Evolutionary conservation across 2,329 filamentous ascomycete genomes (phyloP).

Genomic region (Talaromyces amestolkiae): DNA sequence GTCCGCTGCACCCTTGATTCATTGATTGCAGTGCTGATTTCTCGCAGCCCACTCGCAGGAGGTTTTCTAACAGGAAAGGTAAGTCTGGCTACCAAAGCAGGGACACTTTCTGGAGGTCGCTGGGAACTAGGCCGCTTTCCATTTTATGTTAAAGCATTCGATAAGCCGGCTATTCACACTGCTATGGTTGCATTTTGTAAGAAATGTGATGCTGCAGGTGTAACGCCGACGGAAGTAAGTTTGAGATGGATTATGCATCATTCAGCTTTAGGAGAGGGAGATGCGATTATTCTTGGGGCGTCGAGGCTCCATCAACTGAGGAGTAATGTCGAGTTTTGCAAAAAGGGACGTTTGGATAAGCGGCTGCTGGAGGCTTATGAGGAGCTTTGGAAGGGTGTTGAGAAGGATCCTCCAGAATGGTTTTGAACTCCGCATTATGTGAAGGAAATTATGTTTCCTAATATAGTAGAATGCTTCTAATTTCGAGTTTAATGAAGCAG

Average conservation of each 20-base stretch:
- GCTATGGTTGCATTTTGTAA: slow-evolving; percentile 5
- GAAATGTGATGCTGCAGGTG: slow-evolving; percentile 4
- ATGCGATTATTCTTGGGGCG: slow-evolving; percentile 2
- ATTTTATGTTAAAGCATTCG: slow-evolving; percentile 3
- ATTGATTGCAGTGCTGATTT: neutral
- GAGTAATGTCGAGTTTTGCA: slow-evolving; percentile 2
- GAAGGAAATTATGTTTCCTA: neutral
- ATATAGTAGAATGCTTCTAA: neutral
- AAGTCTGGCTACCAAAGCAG: neutral
- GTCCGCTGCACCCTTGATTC: neutral
- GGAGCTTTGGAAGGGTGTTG: slow-evolving; percentile 2
- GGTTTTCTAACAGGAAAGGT: slow-evolving; percentile 1
- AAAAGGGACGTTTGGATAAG: neutral
- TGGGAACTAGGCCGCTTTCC: slow-evolving; percentile 1
- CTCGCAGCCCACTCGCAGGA: slow-evolving; percentile 2
- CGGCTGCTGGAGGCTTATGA: neutral
- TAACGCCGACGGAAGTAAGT: neutral
- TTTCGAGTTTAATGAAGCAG: too few relatives aligned
- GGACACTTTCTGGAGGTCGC: neutral
- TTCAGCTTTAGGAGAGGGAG: slow-evolving; percentile 1
- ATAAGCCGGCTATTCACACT: neutral
- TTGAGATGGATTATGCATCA: slow-evolving; percentile 3
- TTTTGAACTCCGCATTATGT: neutral
- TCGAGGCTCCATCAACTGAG: neutral
- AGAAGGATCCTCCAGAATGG: slow-evolving; percentile 2